Evolutionary conservation across 2,329 filamentous ascomycete species (phyloP).

Genomic region (Gnomoniopsis smithogilvyi): DNA sequence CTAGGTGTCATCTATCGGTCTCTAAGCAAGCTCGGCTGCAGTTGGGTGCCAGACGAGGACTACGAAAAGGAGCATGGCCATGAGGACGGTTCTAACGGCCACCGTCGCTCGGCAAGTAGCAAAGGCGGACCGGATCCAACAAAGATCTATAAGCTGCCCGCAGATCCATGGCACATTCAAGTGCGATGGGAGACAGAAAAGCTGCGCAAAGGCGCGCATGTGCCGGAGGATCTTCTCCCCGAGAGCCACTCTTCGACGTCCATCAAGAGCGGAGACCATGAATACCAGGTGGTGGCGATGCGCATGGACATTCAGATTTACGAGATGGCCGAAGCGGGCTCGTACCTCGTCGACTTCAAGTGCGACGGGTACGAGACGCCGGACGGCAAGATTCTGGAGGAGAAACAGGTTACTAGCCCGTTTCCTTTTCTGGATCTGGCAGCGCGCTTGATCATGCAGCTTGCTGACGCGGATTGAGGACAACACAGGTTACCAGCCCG

Average conservation of each 20-base stretch:
- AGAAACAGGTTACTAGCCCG: constrained; percentile 92
- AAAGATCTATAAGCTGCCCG: constrained; percentile 77
- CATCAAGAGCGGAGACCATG: constrained; percentile 39
- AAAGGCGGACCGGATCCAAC: constrained; percentile 47
- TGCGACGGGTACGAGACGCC: constrained; percentile 90
- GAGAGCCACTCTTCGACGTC: constrained; percentile 16
- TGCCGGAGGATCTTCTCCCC: constrained; percentile 27
- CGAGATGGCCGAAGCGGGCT: constrained; percentile 77
- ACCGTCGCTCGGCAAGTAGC: constrained; percentile 29
- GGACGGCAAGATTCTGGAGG: constrained; percentile 72
- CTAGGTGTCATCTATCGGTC: constrained; percentile 95
- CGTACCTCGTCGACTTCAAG: constrained; percentile 97
- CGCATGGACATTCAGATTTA: constrained; percentile 97
- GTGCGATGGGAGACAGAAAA: constrained; percentile 82
- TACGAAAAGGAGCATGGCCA: constrained; percentile 44
- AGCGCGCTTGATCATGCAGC: constrained; percentile 85
- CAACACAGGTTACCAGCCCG: constrained; percentile 87
- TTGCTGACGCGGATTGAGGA: constrained; percentile 88
- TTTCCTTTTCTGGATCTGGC: constrained; percentile 96
- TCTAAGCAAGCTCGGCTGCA: constrained; percentile 79
- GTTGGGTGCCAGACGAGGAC: constrained; percentile 73
- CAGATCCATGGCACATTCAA: constrained; percentile 91
- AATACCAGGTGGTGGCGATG: constrained; percentile 75
- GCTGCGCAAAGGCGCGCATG: constrained; percentile 35
- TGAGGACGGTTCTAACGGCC: constrained; percentile 35